phyloP scores from a whole-genome alignment of 192 early-diverging fungal genomes.

The Diversispora eburnea region DNA sequence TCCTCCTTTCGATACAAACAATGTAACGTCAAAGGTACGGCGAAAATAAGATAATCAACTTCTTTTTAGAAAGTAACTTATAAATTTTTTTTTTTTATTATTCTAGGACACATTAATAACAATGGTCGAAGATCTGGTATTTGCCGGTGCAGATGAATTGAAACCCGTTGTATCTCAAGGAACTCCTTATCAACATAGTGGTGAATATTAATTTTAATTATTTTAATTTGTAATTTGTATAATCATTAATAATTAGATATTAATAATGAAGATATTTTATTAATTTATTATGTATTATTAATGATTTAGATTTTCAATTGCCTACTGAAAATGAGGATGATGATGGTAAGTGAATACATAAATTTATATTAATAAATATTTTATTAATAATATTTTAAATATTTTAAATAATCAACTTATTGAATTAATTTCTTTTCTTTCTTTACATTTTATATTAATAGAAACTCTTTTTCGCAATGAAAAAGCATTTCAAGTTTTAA shows the following conservation, averaged over 20 bases:
- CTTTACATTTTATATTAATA: constrained; percentile 1
- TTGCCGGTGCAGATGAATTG: constrained; percentile 44
- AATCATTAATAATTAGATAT: not conserved
- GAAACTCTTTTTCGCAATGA: constrained; percentile 49
- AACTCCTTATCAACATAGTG: constrained; percentile 55
- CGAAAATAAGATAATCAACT: constrained; percentile 40
- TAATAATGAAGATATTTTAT: not conserved
- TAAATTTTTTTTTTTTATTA: constrained; percentile 7
- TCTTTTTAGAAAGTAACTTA: not conserved
- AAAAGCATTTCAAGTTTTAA: constrained; percentile 47
- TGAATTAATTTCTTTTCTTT: not conserved
- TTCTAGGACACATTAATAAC: constrained; percentile 43
- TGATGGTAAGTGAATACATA: constrained; percentile 13
- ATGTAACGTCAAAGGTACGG: constrained; percentile 3
- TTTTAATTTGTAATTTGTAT: not conserved
- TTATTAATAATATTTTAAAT: too few species aligned
- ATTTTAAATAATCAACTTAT: not conserved
- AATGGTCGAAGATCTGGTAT: constrained; percentile 44
- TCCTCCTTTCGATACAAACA: constrained; percentile 43
- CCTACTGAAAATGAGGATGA: constrained; percentile 40
- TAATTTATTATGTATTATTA: too few species aligned
- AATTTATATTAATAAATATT: too few species aligned
- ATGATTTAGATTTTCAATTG: constrained; percentile 43
- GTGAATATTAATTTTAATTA: constrained; percentile 29
- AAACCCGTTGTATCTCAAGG: constrained; percentile 41